Evolutionary conservation across 1,284 basidiomycete genomes (phyloP).

Genomic region (Fomitiporia mediterranea): DNA sequence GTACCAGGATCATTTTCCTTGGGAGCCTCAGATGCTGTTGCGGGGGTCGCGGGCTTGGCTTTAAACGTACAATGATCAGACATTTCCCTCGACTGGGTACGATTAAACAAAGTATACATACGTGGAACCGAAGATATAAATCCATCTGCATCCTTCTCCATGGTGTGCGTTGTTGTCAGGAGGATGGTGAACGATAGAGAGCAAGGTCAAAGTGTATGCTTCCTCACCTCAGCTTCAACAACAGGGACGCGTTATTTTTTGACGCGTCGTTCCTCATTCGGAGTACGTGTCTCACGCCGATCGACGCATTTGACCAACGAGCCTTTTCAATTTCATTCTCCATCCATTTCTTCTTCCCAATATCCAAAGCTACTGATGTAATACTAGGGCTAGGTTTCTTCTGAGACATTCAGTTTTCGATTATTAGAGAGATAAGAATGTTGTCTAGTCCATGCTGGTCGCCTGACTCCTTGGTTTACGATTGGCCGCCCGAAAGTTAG

Average conservation of each 20-base stretch:
- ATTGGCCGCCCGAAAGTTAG: neutral
- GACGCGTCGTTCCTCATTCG: neutral
- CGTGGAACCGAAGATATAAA: slow-evolving; percentile 14
- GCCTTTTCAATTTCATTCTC: no score
- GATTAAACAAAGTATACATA: neutral
- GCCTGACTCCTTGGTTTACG: neutral
- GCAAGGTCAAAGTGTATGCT: slow-evolving; percentile 3
- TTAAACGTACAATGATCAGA: slow-evolving; percentile 9
- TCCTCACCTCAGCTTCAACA: no score
- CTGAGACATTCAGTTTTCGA: no score
- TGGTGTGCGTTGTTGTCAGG: neutral
- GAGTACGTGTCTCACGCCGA: neutral
- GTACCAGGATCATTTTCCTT: slow-evolving; percentile 14
- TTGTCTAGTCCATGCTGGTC: no score
- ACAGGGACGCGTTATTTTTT: neutral
- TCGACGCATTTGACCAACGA: neutral
- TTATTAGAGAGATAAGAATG: no score
- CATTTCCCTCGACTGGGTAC: neutral
- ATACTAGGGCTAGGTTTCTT: no score
- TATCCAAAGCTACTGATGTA: no score
- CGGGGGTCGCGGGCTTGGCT: slow-evolving; percentile 10
- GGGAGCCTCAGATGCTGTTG: slow-evolving; percentile 1
- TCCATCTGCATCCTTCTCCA: slow-evolving; percentile 20
- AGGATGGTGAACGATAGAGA: neutral
- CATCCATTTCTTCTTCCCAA: no score